Evolutionary conservation across 164 flowering plant genomes (phyloP), one percentile per base, ranked within the genome.

Genomic region (Brasenia schreberi): DNA sequence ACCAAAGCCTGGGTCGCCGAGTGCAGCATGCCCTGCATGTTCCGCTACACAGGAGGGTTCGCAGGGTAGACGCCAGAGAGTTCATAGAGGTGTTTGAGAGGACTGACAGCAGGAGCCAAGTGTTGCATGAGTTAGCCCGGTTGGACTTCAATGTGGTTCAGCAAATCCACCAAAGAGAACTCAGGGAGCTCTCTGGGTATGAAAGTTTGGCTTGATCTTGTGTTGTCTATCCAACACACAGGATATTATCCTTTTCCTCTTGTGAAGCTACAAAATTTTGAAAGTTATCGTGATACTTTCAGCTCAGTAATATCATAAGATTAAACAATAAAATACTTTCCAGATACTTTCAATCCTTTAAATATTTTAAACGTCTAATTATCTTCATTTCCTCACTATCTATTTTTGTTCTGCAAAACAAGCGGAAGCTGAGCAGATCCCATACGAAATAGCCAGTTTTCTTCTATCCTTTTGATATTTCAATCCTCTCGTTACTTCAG

Each of bases 151-250:
- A 67, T 6, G 59, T 67, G 11, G 77, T 75, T 43, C 77, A 74
- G 62, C 68, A 72, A 18, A 27, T 72, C 17, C 78, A 86, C 62
- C 77, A 74, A 72, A 67, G 60, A 11, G 91, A 86, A 67, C 63
- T 82, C 11, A 33, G 4, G 9, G 75, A 74, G 49, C n/a, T 88
- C 18, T 68, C 76, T 6, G 74, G 39, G 93, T 85, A 19, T 14
- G 10, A 9, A 2, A 14, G 10, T 49, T 49, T 49, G 3, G 39
- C 56, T 66, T 10, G 33, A 19, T 16, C 14, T 5, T 45, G 19
- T 42, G n/a, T 18, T 14, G 52, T 49, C 10, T 6, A 14, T 9
- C 16, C 3, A 9, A 9, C 56, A 9, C 12, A 1, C 16, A 9
- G 56, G 10, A 9, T 49, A 14, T 49, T 33, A 33, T 3, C 39